A percentile compares a stretch with the other conserved stretches of the same genome.
These are phyloP conservation scores for Thermoascus crustaceus DNA, from an alignment of 2,329 filamentous ascomycete species.

Conservation along the genomic window DNA sequence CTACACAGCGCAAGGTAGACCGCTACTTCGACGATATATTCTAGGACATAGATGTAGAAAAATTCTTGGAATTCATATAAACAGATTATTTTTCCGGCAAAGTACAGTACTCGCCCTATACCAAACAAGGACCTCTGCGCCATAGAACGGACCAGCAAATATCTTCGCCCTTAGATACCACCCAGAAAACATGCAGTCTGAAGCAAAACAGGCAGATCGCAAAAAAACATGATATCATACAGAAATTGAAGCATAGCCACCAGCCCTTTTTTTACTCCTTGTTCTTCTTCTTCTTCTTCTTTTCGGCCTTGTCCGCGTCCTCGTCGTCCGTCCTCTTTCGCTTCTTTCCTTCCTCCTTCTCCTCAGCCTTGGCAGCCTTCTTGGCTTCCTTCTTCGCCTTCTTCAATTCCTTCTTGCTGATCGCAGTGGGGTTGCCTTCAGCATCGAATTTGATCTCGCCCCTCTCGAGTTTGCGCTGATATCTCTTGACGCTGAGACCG, in stretches of 20 bases:
- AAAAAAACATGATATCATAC: constrained; percentile 36
- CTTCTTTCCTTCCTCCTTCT: constrained; percentile 57
- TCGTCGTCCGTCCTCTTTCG: constrained; percentile 54
- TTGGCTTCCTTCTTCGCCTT: constrained; percentile 59
- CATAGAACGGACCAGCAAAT: constrained; percentile 19
- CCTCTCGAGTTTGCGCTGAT: constrained; percentile 68
- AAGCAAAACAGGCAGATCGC: constrained; percentile 21
- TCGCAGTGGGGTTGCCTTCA: constrained; percentile 57
- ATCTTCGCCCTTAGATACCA: constrained; percentile 23
- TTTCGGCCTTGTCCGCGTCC: constrained; percentile 46
- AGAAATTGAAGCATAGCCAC: constrained; percentile 21
- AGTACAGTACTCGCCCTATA: constrained; percentile 16
- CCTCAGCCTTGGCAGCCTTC: constrained; percentile 42
- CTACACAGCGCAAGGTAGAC: constrained; percentile 16
- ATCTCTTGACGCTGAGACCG: constrained; percentile 65
- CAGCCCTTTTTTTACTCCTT: constrained; percentile 36
- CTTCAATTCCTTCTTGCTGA: constrained; percentile 71
- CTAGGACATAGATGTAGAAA: too few species aligned
- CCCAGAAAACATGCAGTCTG: constrained; percentile 23
- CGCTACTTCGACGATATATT: too few species aligned
- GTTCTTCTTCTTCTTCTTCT: constrained; percentile 51
- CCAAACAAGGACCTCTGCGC: constrained; percentile 24
- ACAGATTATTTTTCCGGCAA: constrained; percentile 14
- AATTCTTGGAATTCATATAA: constrained; percentile 6
- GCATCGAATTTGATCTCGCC: constrained; percentile 61